A percentile compares a stretch with the other conserved stretches of the same genome.
These are phyloP conservation scores for Teratosphaeria zuluensis DNA, from an alignment of 2,329 filamentous ascomycete species.

Conservation along the genomic window DNA sequence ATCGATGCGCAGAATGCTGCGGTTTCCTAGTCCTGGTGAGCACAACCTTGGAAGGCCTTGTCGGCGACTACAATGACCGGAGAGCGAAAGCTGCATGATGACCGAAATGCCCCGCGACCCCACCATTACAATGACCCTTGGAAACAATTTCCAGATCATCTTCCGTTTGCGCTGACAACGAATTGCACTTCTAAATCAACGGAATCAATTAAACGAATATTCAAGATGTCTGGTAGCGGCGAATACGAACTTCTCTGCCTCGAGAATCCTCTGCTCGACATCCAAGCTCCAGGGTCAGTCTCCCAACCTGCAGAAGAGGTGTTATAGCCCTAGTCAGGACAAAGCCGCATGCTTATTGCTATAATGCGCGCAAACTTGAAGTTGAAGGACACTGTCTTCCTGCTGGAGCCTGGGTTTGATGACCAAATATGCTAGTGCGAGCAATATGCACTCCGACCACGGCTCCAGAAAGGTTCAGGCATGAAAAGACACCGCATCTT, in stretches of 20 bases:
- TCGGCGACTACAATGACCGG: not conserved
- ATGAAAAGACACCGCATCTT: no score
- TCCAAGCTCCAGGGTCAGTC: constrained; percentile 65
- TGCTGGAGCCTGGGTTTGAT: constrained; percentile 5
- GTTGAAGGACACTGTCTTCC: no score
- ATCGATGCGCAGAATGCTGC: not conserved
- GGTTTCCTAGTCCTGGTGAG: not conserved
- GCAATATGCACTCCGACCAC: not conserved
- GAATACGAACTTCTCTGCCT: constrained; percentile 85
- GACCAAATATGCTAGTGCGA: not conserved
- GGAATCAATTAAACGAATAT: not conserved
- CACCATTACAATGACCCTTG: not conserved
- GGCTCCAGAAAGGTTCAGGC: not conserved
- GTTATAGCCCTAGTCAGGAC: not conserved
- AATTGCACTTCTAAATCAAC: not conserved
- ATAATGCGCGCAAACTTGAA: no score
- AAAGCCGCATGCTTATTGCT: not conserved
- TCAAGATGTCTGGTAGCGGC: constrained; percentile 19
- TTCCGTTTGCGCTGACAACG: not conserved
- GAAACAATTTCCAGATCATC: not conserved
- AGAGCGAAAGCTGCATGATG: not conserved
- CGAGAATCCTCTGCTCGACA: constrained; percentile 97
- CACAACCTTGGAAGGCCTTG: not conserved
- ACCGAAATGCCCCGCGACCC: not conserved
- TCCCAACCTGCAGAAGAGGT: not conserved